Conservation (phyloP, 768 basidiomycete genomes). For the Auriscalpium microsporum region DNA sequence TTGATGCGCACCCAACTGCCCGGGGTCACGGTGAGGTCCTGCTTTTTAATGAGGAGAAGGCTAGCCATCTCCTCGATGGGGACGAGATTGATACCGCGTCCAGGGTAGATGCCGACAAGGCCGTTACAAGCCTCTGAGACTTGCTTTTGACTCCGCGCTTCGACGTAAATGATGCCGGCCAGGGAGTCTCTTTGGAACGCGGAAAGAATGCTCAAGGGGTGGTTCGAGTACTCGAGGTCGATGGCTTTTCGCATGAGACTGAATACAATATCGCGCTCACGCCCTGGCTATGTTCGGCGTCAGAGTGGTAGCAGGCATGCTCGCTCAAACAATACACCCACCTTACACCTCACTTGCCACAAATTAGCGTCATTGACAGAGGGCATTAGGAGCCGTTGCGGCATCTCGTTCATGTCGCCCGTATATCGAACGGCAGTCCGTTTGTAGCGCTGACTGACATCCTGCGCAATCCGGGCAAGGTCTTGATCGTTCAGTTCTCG, state of each 20-base stretch:
- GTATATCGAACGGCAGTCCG: constrained; percentile 68
- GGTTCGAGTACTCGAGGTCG: constrained; percentile 68
- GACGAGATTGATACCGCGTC: constrained; percentile 74
- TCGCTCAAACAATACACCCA: constrained; percentile 24
- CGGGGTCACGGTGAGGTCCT: constrained; percentile 72
- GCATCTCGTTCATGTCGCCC: constrained; percentile 89
- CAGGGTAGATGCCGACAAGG: constrained; percentile 86
- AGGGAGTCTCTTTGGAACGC: constrained; percentile 96
- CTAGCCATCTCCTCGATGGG: constrained; percentile 98
- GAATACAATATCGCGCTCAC: constrained; percentile 88
- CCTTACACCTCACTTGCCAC: constrained; percentile 94
- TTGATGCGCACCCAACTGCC: constrained; percentile 95
- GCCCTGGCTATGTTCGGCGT: constrained; percentile 53
- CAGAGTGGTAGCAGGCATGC: not conserved
- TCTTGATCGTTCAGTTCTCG: constrained; percentile 70
- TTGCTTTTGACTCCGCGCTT: constrained; percentile 81
- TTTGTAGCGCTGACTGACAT: constrained; percentile 70
- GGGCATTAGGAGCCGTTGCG: constrained; percentile 92
- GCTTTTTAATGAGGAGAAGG: constrained; percentile 90
- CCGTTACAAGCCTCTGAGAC: constrained; percentile 82
- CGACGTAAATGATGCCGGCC: constrained; percentile 93
- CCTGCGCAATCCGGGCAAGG: constrained; percentile 76
- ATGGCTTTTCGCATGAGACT: constrained; percentile 92
- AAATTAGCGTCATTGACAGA: constrained; percentile 91
- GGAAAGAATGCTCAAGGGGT: constrained; percentile 79